Evolutionary conservation across 2,329 filamentous ascomycete genomes (phyloP), one percentile per base, ranked within the genome.

Genomic region (Thielaviopsis punctulata): DNA sequence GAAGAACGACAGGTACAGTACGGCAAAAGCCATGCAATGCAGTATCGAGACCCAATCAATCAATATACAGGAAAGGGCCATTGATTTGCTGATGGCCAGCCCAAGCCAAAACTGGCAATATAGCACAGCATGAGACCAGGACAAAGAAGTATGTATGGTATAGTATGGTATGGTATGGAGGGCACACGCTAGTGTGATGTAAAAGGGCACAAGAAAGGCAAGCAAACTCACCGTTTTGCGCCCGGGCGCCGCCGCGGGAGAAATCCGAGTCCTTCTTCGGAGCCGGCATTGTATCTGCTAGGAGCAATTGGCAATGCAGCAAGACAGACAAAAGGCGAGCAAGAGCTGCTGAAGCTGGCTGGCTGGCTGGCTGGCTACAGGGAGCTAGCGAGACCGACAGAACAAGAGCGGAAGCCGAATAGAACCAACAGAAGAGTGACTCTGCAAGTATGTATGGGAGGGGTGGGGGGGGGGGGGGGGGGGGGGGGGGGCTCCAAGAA

Each of bases 211-310:
- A 23, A 44, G 44, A 27, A 30, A 15, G 10, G 15, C 22, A 9
- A 48, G 21, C 45, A n/a, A 45, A 61, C 60, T 48, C 57, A 69
- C 67, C 67, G 53, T 68, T 69, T 48, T 66, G 66, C 52, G 55
- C 55, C 30, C 62, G 62, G 52, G 60, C 57, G 44, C 50, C 24
- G 45, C 49, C 51, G 44, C 55, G 45, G 49, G 49, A 53, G 49
- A 53, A 61, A 56, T 61, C 53, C 27, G 54, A 54, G 46, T 69
- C 66, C 59, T 68, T 69, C 62, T 67, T 69, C 19, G 64, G 60
- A 48, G 60, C 58, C 52, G 67, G 63, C 67, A 69, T 69, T 19
- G 60, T 62, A 56, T 24, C 30, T 51, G 47, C 45, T 39, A 49
- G n/a, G n/a, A n/a, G 47, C 15, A 46, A 47, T 23, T 46, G 43